Evolutionary conservation across 208 protist genomes (phyloP).

Genomic region (Leishmania aethiopica): DNA sequence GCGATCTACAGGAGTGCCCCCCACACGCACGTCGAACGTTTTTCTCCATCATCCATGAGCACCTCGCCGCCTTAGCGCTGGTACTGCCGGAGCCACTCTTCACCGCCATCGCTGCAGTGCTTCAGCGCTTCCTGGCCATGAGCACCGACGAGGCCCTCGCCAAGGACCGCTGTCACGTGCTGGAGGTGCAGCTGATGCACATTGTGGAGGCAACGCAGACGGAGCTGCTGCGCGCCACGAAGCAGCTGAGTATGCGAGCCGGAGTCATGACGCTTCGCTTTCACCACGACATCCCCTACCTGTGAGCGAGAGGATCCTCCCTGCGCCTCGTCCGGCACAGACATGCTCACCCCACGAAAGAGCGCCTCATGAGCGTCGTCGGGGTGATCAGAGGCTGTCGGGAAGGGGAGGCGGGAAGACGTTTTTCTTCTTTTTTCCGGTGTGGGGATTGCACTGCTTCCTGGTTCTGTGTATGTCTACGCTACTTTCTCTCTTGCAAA

Average conservation of each 20-base stretch:
- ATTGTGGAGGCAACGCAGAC: conserved; percentile 46
- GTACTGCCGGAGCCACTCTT: conserved; percentile 77
- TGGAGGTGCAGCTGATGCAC: conserved; percentile 51
- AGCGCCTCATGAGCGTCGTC: not conserved
- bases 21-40: conserved; percentile 27
- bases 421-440: not conserved
- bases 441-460: not conserved
- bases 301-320: conserved; percentile 12
- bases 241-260: conserved; percentile 43
- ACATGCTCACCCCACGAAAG: not conserved
- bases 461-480: not conserved
- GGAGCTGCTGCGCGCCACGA: conserved; percentile 50
- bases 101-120: conserved; percentile 38
- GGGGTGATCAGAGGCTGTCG: not conserved
- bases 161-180: conserved; percentile 12
- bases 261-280: conserved; percentile 46
- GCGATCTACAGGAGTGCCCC: conserved; percentile 49
- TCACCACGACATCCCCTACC: conserved; percentile 38
- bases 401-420: not conserved
- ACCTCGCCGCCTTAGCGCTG: conserved; percentile 35
- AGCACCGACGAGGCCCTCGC: conserved; percentile 5
- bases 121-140: conserved; percentile 18
- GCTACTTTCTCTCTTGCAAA: not conserved
- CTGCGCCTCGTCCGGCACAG: not conserved
- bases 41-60: conserved; percentile 22